Evolutionary conservation across 805 yeast genomes (phyloP).

Genomic region (Barnettozyma californica): DNA sequence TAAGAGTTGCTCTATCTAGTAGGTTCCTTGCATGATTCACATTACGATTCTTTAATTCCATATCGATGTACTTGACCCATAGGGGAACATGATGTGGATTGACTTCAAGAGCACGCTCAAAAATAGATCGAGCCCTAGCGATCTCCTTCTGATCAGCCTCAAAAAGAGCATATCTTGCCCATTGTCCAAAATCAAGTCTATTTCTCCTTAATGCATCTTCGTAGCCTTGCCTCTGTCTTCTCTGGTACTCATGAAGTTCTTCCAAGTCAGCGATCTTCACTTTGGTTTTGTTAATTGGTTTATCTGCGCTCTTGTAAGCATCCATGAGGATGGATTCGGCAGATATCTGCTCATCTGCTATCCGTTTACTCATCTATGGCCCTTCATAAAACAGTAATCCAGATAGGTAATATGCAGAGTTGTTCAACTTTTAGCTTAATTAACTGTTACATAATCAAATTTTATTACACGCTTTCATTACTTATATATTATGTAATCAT

Average conservation of each 20-base stretch:
- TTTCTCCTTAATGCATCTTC: conserved; percentile 87
- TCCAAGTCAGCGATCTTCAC: conserved; percentile 66
- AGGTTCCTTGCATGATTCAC: conserved; percentile 87
- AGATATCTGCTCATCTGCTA: conserved; percentile 41
- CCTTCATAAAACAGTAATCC: neutral
- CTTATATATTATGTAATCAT: neutral
- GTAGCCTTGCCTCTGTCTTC: conserved; percentile 71
- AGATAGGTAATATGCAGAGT: too few relatives aligned
- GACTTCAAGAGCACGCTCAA: conserved; percentile 81
- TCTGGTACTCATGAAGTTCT: conserved; percentile 71
- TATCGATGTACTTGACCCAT: conserved; percentile 80
- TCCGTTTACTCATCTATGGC: neutral
- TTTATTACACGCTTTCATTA: neutral
- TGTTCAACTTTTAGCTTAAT: neutral
- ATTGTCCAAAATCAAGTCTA: conserved; percentile 74
- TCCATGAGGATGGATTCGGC: conserved; percentile 61
- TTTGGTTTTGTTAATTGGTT: conserved; percentile 34
- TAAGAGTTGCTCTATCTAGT: conserved; percentile 67
- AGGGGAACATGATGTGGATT: conserved; percentile 71
- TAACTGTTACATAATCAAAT: too few relatives aligned
- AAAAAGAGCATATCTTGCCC: conserved; percentile 89
- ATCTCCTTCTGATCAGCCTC: conserved; percentile 78
- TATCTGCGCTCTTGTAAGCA: conserved; percentile 47
- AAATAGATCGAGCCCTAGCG: conserved; percentile 76
- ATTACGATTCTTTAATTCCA: conserved; percentile 66